phyloP scores from a whole-genome alignment of 1,284 basidiomycete genomes.

The Polyporus tsugae region DNA sequence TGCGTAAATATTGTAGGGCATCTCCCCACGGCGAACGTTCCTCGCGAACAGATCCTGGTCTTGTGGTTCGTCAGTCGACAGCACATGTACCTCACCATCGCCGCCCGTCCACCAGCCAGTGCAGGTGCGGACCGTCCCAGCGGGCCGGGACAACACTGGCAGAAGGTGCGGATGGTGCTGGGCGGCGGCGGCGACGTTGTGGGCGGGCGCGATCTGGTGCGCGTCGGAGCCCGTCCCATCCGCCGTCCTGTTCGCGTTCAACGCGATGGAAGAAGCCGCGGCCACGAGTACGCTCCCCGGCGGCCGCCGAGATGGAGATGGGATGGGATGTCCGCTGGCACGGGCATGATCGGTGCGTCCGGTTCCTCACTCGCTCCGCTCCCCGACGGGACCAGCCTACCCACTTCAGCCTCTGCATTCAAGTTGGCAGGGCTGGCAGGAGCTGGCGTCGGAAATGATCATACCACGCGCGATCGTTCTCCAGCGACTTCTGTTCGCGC shows the following conservation, averaged over 20 bases:
- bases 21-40: not conserved
- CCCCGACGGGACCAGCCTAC: not conserved
- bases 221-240: not conserved
- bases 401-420: not conserved
- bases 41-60: not conserved
- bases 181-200: not conserved
- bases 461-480: not conserved
- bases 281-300: not conserved
- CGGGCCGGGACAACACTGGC: not conserved
- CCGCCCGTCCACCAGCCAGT: not conserved
- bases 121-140: not conserved
- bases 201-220: not conserved
- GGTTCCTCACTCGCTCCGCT: not conserved
- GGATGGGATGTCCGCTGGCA: not conserved
- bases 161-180: not conserved
- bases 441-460: not conserved
- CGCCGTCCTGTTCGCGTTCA: not conserved
- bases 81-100: conserved; percentile 2
- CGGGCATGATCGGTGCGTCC: not conserved
- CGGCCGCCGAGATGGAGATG: not conserved
- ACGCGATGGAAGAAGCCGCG: conserved; percentile 3
- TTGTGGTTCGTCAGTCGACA: conserved; percentile 2
- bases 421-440: not conserved
- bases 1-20: not conserved
- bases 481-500: not conserved